Conservation (phyloP, 345 rosid species). For the Eucalyptus camaldulensis region DNA sequence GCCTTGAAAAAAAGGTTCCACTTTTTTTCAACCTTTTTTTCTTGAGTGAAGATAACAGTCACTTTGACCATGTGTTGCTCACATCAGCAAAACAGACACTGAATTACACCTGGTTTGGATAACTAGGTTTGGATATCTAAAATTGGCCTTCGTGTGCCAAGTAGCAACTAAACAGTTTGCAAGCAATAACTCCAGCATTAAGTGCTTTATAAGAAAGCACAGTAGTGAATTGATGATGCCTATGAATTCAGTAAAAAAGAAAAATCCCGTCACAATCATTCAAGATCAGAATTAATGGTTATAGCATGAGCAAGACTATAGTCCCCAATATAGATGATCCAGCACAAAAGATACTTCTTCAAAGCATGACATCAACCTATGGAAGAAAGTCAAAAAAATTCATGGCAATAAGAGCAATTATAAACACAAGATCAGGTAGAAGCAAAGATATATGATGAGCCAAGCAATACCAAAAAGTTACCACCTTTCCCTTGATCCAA, state of each 20-base stretch:
- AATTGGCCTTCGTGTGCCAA: background rate
- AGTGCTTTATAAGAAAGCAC: background rate
- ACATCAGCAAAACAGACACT: background rate
- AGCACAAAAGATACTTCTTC: background rate
- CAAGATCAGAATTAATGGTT: background rate
- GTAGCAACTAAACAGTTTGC: background rate
- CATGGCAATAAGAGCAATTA: background rate
- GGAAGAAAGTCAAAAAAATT: background rate
- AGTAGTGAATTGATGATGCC: background rate
- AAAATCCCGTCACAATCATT: background rate
- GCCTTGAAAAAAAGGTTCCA: background rate
- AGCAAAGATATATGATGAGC: background rate
- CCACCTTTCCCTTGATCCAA: background rate
- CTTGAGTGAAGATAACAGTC: background rate
- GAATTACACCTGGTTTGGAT: background rate
- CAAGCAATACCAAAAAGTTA: background rate
- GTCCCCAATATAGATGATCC: background rate
- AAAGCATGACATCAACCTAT: background rate
- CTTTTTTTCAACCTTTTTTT: background rate
- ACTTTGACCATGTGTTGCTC: background rate
- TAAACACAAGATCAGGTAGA: background rate
- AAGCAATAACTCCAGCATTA: background rate
- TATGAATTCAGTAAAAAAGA: background rate
- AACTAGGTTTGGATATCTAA: background rate
- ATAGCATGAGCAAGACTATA: background rate